Conservation (phyloP, 768 basidiomycete genomes). For the Suillus luteus region DNA sequence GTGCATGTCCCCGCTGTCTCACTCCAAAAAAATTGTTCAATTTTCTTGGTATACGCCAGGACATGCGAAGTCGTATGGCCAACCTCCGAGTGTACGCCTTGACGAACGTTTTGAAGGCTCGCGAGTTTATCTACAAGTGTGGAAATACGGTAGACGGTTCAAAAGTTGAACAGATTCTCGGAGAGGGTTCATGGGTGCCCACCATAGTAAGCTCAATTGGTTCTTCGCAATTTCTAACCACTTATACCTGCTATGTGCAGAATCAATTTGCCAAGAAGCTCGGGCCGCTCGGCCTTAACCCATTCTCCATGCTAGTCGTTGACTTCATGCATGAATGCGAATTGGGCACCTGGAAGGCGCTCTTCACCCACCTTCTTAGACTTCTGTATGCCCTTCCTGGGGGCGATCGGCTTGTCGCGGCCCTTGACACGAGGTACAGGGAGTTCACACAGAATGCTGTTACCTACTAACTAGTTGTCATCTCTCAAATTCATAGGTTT, state of each 20-base stretch:
- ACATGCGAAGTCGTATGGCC: constrained; percentile 2
- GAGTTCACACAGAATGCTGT: no score
- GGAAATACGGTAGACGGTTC: no score
- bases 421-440: no score
- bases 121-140: neutral
- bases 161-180: no score
- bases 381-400: constrained; percentile 15
- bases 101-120: neutral
- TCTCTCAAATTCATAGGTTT: no score
- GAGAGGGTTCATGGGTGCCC: no score
- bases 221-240: no score
- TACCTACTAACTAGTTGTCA: no score
- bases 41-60: constrained; percentile 10
- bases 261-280: constrained; percentile 35
- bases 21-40: neutral
- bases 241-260: constrained; percentile 6
- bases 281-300: constrained; percentile 19
- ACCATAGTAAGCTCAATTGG: no score
- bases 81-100: neutral
- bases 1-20: constrained; percentile 23
- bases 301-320: constrained; percentile 28
- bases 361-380: constrained; percentile 15
- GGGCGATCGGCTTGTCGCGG: no score
- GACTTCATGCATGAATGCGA: constrained; percentile 44
- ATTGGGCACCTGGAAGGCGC: constrained; percentile 38